phyloP scores from a whole-genome alignment of 164 flowering plant genomes.

The Vitis labrusca region DNA sequence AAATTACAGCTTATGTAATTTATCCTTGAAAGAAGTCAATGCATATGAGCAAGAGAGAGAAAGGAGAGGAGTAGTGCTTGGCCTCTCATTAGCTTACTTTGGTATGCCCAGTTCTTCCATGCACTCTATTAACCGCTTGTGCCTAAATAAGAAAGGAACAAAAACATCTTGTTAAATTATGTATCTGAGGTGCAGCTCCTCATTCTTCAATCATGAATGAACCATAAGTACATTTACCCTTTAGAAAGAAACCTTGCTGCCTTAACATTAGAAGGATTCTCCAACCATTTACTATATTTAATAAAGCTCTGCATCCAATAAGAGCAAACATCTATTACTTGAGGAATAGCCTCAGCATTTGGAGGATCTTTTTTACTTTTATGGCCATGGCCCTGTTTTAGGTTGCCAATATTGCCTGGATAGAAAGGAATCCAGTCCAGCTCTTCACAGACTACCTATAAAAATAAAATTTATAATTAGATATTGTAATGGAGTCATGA shows the following conservation, averaged over 20 bases:
- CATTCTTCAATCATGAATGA: neutral
- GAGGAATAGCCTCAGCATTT: constrained; percentile 68
- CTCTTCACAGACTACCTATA: constrained; percentile 97
- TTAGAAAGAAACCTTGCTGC: constrained; percentile 86
- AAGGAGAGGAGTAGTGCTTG: neutral
- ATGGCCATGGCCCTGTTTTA: constrained; percentile 52
- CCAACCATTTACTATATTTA: constrained; percentile 92
- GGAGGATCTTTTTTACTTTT: constrained; percentile 55
- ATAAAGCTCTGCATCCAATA: constrained; percentile 90
- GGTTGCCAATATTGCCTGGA: constrained; percentile 37
- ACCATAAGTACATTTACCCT: constrained; percentile 53
- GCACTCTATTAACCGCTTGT: constrained; percentile 59
- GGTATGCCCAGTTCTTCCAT: constrained; percentile 58
- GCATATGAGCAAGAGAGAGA: constrained; percentile 6
- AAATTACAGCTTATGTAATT: neutral
- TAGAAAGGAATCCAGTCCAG: constrained; percentile 97
- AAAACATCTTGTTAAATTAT: constrained; percentile 1
- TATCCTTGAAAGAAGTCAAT: neutral
- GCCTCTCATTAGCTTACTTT: constrained; percentile 49
- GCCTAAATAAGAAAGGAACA: constrained; percentile 41
- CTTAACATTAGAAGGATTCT: constrained; percentile 81
- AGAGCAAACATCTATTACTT: constrained; percentile 76
- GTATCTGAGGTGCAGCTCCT: neutral
- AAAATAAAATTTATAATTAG: constrained; percentile 8
- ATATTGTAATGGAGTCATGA: constrained; percentile 2